A percentile compares a stretch with the other conserved stretches of the same genome.
phyloP scores from a whole-genome alignment of 2,329 filamentous ascomycete genomes.

The Chaetomiaceae sp. region DNA sequence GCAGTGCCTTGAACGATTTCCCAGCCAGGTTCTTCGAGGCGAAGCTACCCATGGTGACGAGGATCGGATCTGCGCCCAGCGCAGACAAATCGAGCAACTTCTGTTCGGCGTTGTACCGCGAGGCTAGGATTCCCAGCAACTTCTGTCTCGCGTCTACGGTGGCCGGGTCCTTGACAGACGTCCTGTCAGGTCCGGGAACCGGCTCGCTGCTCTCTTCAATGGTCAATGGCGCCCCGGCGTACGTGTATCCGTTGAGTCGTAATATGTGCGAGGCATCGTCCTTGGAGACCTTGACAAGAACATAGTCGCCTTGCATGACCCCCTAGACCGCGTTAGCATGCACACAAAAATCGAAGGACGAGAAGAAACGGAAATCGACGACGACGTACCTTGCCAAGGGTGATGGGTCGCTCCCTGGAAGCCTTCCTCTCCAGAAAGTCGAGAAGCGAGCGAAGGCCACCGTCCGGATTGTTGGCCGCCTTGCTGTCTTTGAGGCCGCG shows the following conservation, averaged over 20 bases:
- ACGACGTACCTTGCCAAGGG: constrained; percentile 71
- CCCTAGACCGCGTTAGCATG: constrained; percentile 27
- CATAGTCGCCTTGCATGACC: constrained; percentile 55
- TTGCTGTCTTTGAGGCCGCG: constrained; percentile 63
- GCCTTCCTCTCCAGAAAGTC: constrained; percentile 68
- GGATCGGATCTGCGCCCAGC: constrained; percentile 64
- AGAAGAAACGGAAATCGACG: neutral
- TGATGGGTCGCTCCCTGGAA: constrained; percentile 49
- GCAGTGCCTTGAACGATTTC: constrained; percentile 88
- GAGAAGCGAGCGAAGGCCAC: constrained; percentile 59
- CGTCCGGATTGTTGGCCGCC: constrained; percentile 58
- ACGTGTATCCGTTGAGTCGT: constrained; percentile 62
- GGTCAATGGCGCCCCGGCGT: constrained; percentile 58
- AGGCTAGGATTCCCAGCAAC: constrained; percentile 63
- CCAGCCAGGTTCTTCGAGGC: constrained; percentile 61
- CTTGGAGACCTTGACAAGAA: constrained; percentile 61
- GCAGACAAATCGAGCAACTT: constrained; percentile 82
- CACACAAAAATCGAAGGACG: neutral
- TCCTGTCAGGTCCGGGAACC: constrained; percentile 34
- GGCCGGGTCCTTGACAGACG: constrained; percentile 25
- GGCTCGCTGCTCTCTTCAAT: constrained; percentile 42
- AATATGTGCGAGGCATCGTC: constrained; percentile 59
- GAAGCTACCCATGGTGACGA: constrained; percentile 72
- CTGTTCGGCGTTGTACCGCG: constrained; percentile 62
- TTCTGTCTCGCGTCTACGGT: constrained; percentile 56